Conservation (phyloP, 2,329 filamentous ascomycete genomes). For the Claviceps spartinae region DNA sequence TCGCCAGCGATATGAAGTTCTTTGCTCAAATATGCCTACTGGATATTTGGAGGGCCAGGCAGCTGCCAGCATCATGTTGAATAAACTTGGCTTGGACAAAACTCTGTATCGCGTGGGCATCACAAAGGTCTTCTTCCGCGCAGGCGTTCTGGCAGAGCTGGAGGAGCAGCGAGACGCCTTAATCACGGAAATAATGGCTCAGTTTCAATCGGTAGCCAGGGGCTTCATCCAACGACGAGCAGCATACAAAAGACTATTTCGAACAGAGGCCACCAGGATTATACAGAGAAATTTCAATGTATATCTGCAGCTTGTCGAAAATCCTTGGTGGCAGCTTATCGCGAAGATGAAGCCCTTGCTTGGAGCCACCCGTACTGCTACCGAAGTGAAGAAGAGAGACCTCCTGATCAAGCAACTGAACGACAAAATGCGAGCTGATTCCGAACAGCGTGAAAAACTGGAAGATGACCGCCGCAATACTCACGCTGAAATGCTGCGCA, state of each 20-base stretch:
- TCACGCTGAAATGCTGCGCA: conserved; percentile 72
- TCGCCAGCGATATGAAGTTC: conserved; percentile 86
- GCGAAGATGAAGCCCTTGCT: conserved; percentile 90
- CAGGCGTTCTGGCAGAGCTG: conserved; percentile 86
- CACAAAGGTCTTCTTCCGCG: conserved; percentile 96
- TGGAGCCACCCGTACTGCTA: conserved; percentile 79
- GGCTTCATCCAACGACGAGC: conserved; percentile 81
- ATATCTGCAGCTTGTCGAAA: conserved; percentile 78
- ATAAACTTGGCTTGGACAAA: conserved; percentile 74
- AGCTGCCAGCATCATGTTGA: conserved; percentile 73
- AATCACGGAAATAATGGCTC: conserved; percentile 85
- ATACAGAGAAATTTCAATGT: conserved; percentile 90
- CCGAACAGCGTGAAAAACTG: conserved; percentile 59
- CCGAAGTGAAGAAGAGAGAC: conserved; percentile 89
- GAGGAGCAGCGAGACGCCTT: conserved; percentile 90
- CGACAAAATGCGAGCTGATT: conserved; percentile 66
- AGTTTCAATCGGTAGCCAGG: conserved; percentile 83
- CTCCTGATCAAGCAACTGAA: conserved; percentile 84
- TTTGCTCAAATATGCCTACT: conserved; percentile 78
- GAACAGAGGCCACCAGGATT: conserved; percentile 85
- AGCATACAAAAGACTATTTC: conserved; percentile 85
- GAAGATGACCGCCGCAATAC: conserved; percentile 86
- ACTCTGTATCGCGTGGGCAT: conserved; percentile 84
- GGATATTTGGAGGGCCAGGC: conserved; percentile 84
- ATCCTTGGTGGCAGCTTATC: conserved; percentile 95